These are phyloP conservation scores for Dioscorea cayenensis DNA, from an alignment of 116 monocot genomes.

Conservation along the genomic window DNA sequence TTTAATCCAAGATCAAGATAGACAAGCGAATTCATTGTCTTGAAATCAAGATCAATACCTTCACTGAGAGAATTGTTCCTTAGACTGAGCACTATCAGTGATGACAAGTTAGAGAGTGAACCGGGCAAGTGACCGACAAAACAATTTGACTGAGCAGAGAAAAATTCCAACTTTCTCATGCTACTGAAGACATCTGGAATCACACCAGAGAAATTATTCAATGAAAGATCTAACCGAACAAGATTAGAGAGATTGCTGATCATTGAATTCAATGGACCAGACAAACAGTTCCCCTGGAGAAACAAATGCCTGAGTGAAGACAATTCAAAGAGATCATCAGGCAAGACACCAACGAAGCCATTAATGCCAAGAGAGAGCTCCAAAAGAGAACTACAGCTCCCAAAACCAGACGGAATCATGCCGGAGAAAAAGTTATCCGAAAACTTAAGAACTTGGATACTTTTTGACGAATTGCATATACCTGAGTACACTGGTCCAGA, in stretches of 20 bases:
- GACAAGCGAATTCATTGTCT: conserved; percentile 25
- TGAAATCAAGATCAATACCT: conserved; percentile 48
- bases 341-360: conserved; percentile 42
- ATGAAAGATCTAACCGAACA: conserved; percentile 51
- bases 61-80: conserved; percentile 69
- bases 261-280: conserved; percentile 28
- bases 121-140: conserved; percentile 60
- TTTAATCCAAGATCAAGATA: conserved; percentile 56
- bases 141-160: conserved; percentile 45
- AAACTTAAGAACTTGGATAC: conserved; percentile 31
- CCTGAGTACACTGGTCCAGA: conserved; percentile 34
- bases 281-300: conserved; percentile 46
- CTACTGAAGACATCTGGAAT: conserved; percentile 48
- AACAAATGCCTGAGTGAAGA: conserved; percentile 29
- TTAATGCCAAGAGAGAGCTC: conserved; percentile 50
- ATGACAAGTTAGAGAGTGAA: conserved; percentile 45
- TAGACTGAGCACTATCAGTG: conserved; percentile 41
- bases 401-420: conserved; percentile 52
- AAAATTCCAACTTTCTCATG: conserved; percentile 29
- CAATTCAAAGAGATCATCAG: conserved; percentile 64
- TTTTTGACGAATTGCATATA: conserved; percentile 38
- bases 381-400: conserved; percentile 43
- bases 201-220: conserved; percentile 45
- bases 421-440: conserved; percentile 47
- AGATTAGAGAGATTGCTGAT: conserved; percentile 71